A percentile compares a stretch with the other conserved stretches of the same genome.
Evolutionary conservation across 2,329 filamentous ascomycete genomes (phyloP).

Genomic region (Pseudopyrenochaeta lycopersici): DNA sequence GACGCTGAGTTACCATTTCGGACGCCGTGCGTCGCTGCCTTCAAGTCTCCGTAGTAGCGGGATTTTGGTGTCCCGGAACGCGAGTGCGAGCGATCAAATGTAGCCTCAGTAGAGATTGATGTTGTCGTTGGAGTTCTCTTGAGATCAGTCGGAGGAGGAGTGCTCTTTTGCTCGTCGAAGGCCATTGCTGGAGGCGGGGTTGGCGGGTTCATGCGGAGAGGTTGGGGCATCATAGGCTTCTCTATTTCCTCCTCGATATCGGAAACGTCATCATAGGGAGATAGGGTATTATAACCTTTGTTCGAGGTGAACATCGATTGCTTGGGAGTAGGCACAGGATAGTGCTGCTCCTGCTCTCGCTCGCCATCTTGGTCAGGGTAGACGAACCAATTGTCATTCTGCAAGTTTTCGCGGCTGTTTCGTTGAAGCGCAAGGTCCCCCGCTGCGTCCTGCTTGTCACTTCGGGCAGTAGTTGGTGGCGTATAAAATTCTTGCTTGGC

Average conservation of each 20-base stretch:
- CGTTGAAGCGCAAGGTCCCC: slow-evolving; percentile 42
- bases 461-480: slow-evolving; percentile 30
- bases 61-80: slow-evolving; percentile 49
- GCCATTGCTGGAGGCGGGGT: slow-evolving; percentile 41
- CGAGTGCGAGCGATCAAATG: slow-evolving; percentile 40
- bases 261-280: slow-evolving; percentile 37
- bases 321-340: slow-evolving; percentile 21
- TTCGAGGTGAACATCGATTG: slow-evolving; percentile 36
- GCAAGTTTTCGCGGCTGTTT: slow-evolving; percentile 45
- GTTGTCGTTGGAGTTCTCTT: slow-evolving; percentile 35
- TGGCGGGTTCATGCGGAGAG: slow-evolving; percentile 59
- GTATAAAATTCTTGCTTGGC: slow-evolving; percentile 43
- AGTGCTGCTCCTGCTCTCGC: slow-evolving; percentile 16
- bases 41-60: slow-evolving; percentile 59
- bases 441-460: slow-evolving; percentile 19
- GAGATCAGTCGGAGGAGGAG: slow-evolving; percentile 24
- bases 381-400: slow-evolving; percentile 60
- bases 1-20: slow-evolving; percentile 36
- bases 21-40: slow-evolving; percentile 52
- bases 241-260: slow-evolving; percentile 38
- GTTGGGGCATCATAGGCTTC: slow-evolving; percentile 48
- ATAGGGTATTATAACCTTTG: slow-evolving; percentile 40
- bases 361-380: slow-evolving; percentile 33
- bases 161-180: slow-evolving; percentile 22
- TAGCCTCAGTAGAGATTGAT: slow-evolving; percentile 37